Base-by-base conservation (phyloP, 1,284 basidiomycete species). In the Papiliotrema fonsecae region DNA sequence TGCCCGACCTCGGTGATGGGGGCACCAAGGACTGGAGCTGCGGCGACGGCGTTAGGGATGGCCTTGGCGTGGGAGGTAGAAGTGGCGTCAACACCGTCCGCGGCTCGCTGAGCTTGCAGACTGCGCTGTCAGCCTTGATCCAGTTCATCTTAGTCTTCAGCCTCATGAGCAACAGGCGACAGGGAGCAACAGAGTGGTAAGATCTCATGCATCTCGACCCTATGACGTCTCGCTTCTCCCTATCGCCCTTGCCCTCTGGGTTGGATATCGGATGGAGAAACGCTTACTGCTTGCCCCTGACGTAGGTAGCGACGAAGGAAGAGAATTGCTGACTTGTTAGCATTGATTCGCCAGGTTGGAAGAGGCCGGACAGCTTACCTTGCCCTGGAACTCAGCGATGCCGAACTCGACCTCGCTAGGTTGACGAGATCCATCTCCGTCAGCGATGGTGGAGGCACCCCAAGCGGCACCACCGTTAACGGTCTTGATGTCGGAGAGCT, bases 381-480 rank as follows among this genome's bases (percentile, higher is more conserved):
- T 62, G 57, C 67, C 87, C 74, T 88, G 87, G 62, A 79, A 76
- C 35, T 70, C 65, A 11, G 84, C 86, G 25, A 88, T 70, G 55
- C 80, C 78, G 55, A 82, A 68, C 75, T 91, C 88, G 55, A 81
- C 78, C 10, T 74, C 63, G 26, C 77, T 75, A 19, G 87, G 83
- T 62, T 79, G 75, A 53, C 84, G 81, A 28, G 78, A 78, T 45
- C 86, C 86, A 61, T 84, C 81, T 35, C 76, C 62, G 47, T 73
- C 78, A 38, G 85, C 81, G 64, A 84, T 78, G 36, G 84, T 85
- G 27, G 85, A 85, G 27, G 85, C 82, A 56, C 85, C 85, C 57
- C 66, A 78, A n/a, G 76, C 64, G 6, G 72, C 63, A 79, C 85
- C 85, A 64, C 88, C 88, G 63, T 82, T 85, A 46, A 85, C 78